Base-by-base conservation (phyloP, 202 grass and related monocot genomes). In the Brachypodium distachyon region DNA sequence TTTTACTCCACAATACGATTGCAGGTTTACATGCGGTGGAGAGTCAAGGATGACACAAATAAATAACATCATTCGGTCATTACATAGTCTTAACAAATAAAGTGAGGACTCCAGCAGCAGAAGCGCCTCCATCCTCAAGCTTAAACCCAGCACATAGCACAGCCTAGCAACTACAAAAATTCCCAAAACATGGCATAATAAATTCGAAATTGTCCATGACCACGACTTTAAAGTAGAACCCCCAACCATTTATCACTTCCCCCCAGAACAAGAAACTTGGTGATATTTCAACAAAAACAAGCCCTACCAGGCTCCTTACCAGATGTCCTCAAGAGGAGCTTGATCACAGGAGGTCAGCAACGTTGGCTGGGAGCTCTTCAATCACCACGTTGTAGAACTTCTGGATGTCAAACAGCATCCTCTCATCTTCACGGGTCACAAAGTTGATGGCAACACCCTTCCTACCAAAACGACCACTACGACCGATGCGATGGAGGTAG, bases 381-480 rank as follows among this genome's bases (percentile, higher is more conserved):
- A 96, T 73, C 74, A 92, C 81, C 33, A 96, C 89, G 0, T 96
- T 96, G 78, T 96, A 96, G 67, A 96, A 96, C 84, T 10, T 90
- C 79, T 96, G 93, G 61, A 96, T 96, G 56, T 96, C 93, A 46
- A 87, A 96, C 53, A 96, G 81, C 93, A 96, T 96, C 75, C 93
- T 76, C 52, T 96, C 89, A 6, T 96, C 92, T 18, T 96, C 92
- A 52, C 89, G 89, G 39, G 92, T 96, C 27, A 96, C 92, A 55
- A 96, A 96, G 33, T 96, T 96, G 40, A 96, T 96, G 34, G 92
- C 92, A 55, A 96, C 92, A 89, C 92, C 92, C 77, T 96, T 96
- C 78, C 92, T 88, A 7, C 92, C 92, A 2, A 96, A 96, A 62
- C 92, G 86, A 51, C 92, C 92, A 87, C 89, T 92, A 83, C 92